Evolutionary conservation across 768 basidiomycete genomes (phyloP), one percentile per base, ranked within the genome.

Genomic region (Rubroboletus pulcherrimus): DNA sequence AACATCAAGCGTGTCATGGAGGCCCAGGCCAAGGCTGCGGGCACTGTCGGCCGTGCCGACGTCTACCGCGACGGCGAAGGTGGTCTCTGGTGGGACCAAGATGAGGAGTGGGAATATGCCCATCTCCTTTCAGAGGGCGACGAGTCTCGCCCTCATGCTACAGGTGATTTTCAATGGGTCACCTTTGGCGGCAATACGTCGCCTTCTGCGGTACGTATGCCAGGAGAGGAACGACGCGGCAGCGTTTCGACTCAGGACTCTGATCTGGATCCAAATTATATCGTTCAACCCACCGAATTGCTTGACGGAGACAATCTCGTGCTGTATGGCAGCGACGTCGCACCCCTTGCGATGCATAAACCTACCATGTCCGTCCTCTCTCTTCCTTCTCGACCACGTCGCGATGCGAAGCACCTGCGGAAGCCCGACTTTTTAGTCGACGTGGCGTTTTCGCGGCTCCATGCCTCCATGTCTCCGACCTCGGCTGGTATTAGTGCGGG

Each of bases 91-190:
- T 78, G 80, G 75, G 88, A 90, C 61, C 80, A 78, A 51, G 85
- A 86, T 11, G 88, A 90, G 67, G 81, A 84, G 63, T 76, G 79
- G 77, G 88, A 90, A 63, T 87, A 83, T 58, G 74, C 77, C 14
- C 84, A 81, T 54, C 77, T 90, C 9, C 76, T 90, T 31, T 73
- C 70, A 42, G 75, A 73, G 26, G 66, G 73, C 14, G 65, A 71
- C 12, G 68, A 64, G 31, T 58, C 61, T 56, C 55, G 58, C 26
- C 60, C 64, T 40, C 56, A 51, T 26, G 63, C 63, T 34, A 62
- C 58, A 21, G 66, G 68, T 49, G 74, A 75, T 47, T 67, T 66
- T n/a, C 72, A 71, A 37, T 83, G 80, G 75, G 76, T 80, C 24
- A 70, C 71, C 21, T 78, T 81, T 53, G 69, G 66, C 11, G 66